Conservation (phyloP, 257 asterid species). For the Gentiana straminea region DNA sequence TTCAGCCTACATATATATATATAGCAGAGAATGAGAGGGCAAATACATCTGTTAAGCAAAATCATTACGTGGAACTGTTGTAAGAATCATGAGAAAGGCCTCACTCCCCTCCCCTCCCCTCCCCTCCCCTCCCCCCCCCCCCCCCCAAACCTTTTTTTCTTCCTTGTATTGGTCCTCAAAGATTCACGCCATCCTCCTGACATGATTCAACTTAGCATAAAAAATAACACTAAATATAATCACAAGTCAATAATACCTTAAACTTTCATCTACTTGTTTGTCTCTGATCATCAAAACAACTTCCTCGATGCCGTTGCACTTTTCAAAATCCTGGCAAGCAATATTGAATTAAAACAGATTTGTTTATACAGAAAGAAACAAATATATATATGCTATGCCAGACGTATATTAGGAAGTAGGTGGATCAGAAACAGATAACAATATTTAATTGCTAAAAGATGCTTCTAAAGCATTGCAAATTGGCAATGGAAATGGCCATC, state of each 20-base stretch:
- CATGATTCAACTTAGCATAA: too few relatives aligned
- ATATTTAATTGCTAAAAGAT: background rate
- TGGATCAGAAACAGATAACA: background rate
- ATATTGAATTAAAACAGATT: background rate
- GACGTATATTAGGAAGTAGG: background rate
- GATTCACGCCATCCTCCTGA: too few relatives aligned
- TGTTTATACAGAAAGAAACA: background rate
- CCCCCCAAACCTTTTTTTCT: too few relatives aligned
- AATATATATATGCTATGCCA: background rate
- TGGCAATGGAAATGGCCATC: too few relatives aligned
- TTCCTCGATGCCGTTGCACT: conserved; percentile 92
- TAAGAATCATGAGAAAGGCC: too few relatives aligned
- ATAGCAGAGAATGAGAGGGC: background rate
- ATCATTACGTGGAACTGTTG: too few relatives aligned
- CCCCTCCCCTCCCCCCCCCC: too few relatives aligned
- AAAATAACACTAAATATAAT: too few relatives aligned
- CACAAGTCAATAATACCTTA: conserved; percentile 36
- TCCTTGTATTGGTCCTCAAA: too few relatives aligned
- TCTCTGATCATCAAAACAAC: conserved; percentile 70
- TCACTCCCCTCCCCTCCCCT: too few relatives aligned
- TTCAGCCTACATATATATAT: conserved; percentile 48
- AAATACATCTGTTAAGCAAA: too few relatives aligned
- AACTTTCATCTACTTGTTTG: conserved; percentile 65
- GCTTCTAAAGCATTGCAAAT: too few relatives aligned
- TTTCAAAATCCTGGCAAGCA: conserved; percentile 69